These are phyloP conservation scores for Arthrobotrys pseudoclavata DNA, from an alignment of 2,329 filamentous ascomycete genomes.

Conservation along the genomic window DNA sequence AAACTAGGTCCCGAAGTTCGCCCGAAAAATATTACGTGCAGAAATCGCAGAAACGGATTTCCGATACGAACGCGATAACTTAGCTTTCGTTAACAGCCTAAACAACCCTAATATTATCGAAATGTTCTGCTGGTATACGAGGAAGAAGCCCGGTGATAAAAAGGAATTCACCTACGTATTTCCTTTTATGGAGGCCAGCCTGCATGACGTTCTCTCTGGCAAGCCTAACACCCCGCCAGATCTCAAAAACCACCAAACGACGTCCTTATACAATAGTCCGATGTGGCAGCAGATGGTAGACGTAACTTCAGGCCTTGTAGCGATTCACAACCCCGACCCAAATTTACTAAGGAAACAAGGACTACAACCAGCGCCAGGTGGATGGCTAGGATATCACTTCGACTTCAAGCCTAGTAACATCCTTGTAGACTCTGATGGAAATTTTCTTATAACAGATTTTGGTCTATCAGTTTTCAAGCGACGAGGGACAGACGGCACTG, in stretches of 20 bases:
- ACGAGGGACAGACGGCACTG: constrained; percentile 33
- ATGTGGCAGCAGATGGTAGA: constrained; percentile 50
- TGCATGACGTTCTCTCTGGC: constrained; percentile 32
- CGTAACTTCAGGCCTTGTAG: constrained; percentile 41
- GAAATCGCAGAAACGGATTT: constrained; percentile 51
- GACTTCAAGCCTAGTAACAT: constrained; percentile 99
- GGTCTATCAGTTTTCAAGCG: constrained; percentile 86
- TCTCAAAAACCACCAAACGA: constrained; percentile 29
- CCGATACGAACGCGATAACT: constrained; percentile 40
- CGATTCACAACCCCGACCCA: constrained; percentile 49
- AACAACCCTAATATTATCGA: constrained; percentile 47
- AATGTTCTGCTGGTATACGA: constrained; percentile 52
- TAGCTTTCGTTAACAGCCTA: constrained; percentile 44
- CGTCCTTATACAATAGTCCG: constrained; percentile 40
- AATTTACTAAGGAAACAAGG: constrained; percentile 35
- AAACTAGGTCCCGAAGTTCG: constrained; percentile 45
- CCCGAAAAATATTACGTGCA: constrained; percentile 37
- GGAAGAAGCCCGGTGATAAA: constrained; percentile 33
- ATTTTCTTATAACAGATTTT: constrained; percentile 96
- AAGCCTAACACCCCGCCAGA: constrained; percentile 29
- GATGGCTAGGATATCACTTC: constrained; percentile 77
- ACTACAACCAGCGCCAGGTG: constrained; percentile 32
- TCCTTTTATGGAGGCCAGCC: constrained; percentile 45
- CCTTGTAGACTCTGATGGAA: constrained; percentile 79
- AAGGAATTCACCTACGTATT: constrained; percentile 53